These are phyloP conservation scores for Globisporangium acanthophoron DNA, from an alignment of 352 stramenopile genomes.

Conservation along the genomic window DNA sequence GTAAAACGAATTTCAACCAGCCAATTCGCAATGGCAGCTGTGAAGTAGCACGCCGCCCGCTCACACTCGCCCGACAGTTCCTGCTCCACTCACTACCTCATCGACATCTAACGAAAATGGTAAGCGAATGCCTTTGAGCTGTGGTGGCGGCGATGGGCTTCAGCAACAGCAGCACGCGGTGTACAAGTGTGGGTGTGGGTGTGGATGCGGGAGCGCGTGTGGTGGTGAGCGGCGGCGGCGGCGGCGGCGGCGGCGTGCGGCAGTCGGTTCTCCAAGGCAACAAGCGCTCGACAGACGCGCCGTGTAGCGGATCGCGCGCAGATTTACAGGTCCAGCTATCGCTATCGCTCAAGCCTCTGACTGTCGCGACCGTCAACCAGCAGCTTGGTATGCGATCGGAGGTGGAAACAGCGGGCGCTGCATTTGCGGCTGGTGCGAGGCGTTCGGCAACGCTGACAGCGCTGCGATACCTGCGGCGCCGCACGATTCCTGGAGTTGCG, in stretches of 20 bases:
- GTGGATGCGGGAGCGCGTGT: not conserved
- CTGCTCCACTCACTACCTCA: slow-evolving; percentile 81
- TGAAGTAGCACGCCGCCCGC: slow-evolving; percentile 40
- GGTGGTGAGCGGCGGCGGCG: not conserved
- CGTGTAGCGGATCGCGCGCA: not conserved
- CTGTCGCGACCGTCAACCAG: not conserved
- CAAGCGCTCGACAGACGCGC: not conserved
- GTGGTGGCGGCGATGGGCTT: not conserved
- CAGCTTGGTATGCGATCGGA: not conserved
- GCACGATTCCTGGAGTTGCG: no score
- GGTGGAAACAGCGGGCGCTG: no score
- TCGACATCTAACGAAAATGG: slow-evolving; percentile 76
- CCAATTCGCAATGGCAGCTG: slow-evolving; percentile 46
- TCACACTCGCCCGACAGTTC: slow-evolving; percentile 29
- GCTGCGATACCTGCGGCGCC: no score
- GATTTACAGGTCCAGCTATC: not conserved
- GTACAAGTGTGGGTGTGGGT: not conserved
- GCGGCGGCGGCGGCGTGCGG: not conserved
- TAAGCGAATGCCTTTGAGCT: not conserved
- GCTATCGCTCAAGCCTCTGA: not conserved
- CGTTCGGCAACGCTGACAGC: not conserved
- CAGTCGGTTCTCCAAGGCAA: not conserved
- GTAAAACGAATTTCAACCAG: slow-evolving; percentile 72
- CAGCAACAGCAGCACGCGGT: not conserved
- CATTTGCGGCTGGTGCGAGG: no score